These are phyloP conservation scores for Rhinocladiella mackenziei DNA, from an alignment of 2,329 filamentous ascomycete species.

Conservation along the genomic window DNA sequence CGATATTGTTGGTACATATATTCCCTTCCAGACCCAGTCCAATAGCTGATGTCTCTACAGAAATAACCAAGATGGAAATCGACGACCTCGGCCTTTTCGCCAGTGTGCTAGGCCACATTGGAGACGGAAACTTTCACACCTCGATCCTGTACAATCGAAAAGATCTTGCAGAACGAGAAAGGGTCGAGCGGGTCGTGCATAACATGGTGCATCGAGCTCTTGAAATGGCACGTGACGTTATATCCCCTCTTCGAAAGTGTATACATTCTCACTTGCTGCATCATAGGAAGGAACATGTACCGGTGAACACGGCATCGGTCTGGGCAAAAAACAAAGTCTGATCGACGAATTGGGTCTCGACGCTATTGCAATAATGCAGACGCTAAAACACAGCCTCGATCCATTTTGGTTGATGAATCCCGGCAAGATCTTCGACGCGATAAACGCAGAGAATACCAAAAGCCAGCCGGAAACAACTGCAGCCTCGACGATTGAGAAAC, in stretches of 20 bases:
- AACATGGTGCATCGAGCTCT: slow-evolving; percentile 88
- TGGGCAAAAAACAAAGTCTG: slow-evolving; percentile 79
- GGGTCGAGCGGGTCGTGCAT: slow-evolving; percentile 76
- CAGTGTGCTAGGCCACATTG: slow-evolving; percentile 82
- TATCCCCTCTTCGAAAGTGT: no score
- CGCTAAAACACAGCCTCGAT: slow-evolving; percentile 77
- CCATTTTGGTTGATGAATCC: slow-evolving; percentile 88
- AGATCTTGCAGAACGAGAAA: slow-evolving; percentile 64
- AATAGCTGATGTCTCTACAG: background rate
- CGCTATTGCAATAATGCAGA: slow-evolving; percentile 78
- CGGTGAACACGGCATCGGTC: slow-evolving; percentile 80
- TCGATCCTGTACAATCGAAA: slow-evolving; percentile 80
- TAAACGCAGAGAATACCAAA: slow-evolving; percentile 7
- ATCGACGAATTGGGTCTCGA: slow-evolving; percentile 74
- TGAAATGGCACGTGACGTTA: slow-evolving; percentile 76
- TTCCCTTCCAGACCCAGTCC: slow-evolving; percentile 8
- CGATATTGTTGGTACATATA: slow-evolving; percentile 59
- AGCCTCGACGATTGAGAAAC: slow-evolving; percentile 21
- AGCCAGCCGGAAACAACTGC: slow-evolving; percentile 16
- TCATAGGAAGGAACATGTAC: slow-evolving; percentile 29
- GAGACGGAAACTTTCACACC: slow-evolving; percentile 92
- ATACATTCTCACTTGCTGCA: background rate
- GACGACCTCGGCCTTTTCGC: slow-evolving; percentile 81
- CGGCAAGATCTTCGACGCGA: slow-evolving; percentile 81
- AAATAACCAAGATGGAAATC: slow-evolving; percentile 74